Percentiles rank a stretch among this genome's conserved stretches.
phyloP scores from a whole-genome alignment of 805 yeast genomes.

The Cyberlindnera euphorbiiphila region DNA sequence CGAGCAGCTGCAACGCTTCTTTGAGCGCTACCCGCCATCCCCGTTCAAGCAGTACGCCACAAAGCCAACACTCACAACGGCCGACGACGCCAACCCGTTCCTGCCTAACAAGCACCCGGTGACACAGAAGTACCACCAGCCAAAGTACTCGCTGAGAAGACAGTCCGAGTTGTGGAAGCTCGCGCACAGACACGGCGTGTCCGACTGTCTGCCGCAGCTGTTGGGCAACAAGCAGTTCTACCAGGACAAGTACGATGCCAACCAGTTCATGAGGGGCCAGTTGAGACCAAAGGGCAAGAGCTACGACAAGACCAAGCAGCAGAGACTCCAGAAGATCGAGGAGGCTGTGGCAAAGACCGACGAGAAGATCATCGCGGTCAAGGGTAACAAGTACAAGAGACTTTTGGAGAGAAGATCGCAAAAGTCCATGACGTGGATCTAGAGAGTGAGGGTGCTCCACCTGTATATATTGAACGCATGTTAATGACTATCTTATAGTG shows the following conservation, averaged over 20 bases:
- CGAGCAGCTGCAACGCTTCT: slow-evolving; percentile 62
- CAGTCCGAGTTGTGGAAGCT: slow-evolving; percentile 79
- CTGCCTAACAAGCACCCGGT: slow-evolving; percentile 80
- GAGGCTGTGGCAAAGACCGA: slow-evolving; percentile 69
- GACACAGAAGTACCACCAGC: slow-evolving; percentile 71
- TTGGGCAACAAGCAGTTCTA: slow-evolving; percentile 57
- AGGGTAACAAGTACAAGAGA: slow-evolving; percentile 28
- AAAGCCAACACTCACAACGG: slow-evolving; percentile 60
- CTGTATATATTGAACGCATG: no score
- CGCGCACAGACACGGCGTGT: slow-evolving; percentile 77
- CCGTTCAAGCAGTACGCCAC: slow-evolving; percentile 67
- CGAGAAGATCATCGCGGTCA: slow-evolving; percentile 52
- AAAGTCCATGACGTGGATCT: slow-evolving; percentile 26
- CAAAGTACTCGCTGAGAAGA: slow-evolving; percentile 75
- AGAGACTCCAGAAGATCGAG: slow-evolving; percentile 54
- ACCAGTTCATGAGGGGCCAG: slow-evolving; percentile 74
- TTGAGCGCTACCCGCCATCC: slow-evolving; percentile 78
- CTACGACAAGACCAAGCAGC: slow-evolving; percentile 66
- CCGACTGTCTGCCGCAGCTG: slow-evolving; percentile 65
- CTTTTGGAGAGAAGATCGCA: slow-evolving; percentile 24
- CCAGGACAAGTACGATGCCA: slow-evolving; percentile 68
- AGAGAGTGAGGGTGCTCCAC: not conserved
- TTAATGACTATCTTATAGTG: no score
- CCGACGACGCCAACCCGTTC: slow-evolving; percentile 80
- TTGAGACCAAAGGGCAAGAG: slow-evolving; percentile 73